Conservation (phyloP, 495 filamentous ascomycete genomes). For the Aspergillus panamensis region DNA sequence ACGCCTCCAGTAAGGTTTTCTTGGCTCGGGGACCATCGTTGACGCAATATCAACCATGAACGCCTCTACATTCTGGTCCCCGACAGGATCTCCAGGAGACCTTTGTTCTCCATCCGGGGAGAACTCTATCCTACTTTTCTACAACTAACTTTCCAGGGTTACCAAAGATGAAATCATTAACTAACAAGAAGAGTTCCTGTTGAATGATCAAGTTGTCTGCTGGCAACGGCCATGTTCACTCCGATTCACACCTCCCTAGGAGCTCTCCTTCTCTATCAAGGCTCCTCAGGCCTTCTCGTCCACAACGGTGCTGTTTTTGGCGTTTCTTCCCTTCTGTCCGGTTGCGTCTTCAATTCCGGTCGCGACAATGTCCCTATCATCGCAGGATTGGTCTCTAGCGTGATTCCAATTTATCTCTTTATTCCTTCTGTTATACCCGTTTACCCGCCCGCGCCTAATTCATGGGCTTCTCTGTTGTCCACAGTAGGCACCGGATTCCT, state of each 20-base stretch:
- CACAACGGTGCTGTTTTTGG: constrained; percentile 55
- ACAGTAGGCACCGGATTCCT: constrained; percentile 45
- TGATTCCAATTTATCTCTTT: constrained; percentile 38
- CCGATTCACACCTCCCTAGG: constrained; percentile 55
- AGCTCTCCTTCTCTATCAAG: constrained; percentile 52
- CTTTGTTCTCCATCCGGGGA: neutral
- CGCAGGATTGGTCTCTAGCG: constrained; percentile 44
- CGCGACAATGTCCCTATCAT: constrained; percentile 47
- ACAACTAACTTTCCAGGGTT: neutral
- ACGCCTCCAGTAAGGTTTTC: constrained; percentile 14
- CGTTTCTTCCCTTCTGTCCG: constrained; percentile 49
- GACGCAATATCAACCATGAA: constrained; percentile 10
- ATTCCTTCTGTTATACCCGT: constrained; percentile 44
- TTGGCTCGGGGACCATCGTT: constrained; percentile 17
- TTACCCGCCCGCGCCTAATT: constrained; percentile 34
- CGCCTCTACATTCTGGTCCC: constrained; percentile 11
- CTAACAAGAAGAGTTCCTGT: too few relatives aligned
- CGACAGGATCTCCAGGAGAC: constrained; percentile 1
- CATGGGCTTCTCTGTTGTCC: constrained; percentile 32
- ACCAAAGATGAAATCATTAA: too few relatives aligned
- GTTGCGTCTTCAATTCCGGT: constrained; percentile 35
- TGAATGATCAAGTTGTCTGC: neutral
- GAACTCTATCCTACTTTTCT: neutral
- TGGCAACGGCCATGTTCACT: constrained; percentile 51
- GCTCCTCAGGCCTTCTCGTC: constrained; percentile 50